A percentile compares a stretch with the other conserved stretches of the same genome.
Evolutionary conservation across 768 basidiomycete species (phyloP).

Genomic region (Hydnum rufescens): DNA sequence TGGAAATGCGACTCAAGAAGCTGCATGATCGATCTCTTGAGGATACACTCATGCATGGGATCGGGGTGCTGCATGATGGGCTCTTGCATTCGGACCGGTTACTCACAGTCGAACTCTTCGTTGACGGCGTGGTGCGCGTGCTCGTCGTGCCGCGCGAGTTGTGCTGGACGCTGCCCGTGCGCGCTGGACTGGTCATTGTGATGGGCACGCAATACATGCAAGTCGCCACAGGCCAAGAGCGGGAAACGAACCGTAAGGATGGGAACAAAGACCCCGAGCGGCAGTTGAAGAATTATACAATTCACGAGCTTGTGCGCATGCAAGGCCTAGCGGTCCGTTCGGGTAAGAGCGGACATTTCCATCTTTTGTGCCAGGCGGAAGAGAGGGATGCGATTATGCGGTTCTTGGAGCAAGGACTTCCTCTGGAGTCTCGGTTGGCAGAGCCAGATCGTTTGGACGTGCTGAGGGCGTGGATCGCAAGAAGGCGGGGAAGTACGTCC

Average conservation of each 20-base stretch:
- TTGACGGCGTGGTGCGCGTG: constrained; percentile 58
- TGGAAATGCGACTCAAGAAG: constrained; percentile 38
- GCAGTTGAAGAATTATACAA: constrained; percentile 56
- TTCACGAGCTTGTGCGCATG: constrained; percentile 78
- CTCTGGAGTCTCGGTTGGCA: constrained; percentile 59
- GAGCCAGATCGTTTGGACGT: constrained; percentile 14
- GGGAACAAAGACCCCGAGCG: constrained; percentile 17
- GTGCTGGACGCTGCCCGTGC: constrained; percentile 79
- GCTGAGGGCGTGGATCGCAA: constrained; percentile 29
- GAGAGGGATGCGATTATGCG: constrained; percentile 60
- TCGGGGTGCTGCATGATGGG: constrained; percentile 72
- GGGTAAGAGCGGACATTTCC: constrained; percentile 33
- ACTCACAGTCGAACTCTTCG: constrained; percentile 62
- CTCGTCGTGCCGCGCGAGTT: constrained; percentile 66
- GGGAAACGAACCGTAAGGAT: neutral
- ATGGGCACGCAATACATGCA: constrained; percentile 78
- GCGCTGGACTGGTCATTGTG: constrained; percentile 62
- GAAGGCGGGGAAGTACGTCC: constrained; percentile 21
- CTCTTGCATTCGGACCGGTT: constrained; percentile 45
- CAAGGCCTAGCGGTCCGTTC: constrained; percentile 67
- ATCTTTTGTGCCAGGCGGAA: constrained; percentile 80
- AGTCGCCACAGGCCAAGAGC: neutral
- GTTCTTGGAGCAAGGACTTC: constrained; percentile 75
- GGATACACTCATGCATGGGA: constrained; percentile 65
- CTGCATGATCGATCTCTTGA: constrained; percentile 42